These are phyloP conservation scores for Agrostemma githago DNA, from an alignment of 148 eudicot species.

Conservation along the genomic window DNA sequence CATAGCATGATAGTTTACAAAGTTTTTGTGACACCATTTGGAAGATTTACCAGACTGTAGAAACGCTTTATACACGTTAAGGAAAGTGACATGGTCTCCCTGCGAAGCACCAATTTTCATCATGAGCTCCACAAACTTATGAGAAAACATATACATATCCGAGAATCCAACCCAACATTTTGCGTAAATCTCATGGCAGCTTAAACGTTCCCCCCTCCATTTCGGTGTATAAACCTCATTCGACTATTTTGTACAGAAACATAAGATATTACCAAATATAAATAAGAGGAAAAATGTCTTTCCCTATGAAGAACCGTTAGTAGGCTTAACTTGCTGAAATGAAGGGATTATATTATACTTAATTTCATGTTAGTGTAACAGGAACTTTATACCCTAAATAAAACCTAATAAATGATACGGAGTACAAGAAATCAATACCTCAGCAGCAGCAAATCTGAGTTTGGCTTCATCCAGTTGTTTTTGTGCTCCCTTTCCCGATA, in stretches of 20 bases:
- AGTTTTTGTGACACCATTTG: conserved; percentile 92
- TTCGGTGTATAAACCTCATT: background rate
- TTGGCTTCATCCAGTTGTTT: conserved; percentile 94
- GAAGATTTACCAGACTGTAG: conserved; percentile 80
- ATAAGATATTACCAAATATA: no score
- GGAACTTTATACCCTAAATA: background rate
- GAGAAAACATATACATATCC: background rate
- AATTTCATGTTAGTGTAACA: background rate
- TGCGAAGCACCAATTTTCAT: conserved; percentile 31
- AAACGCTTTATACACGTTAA: conserved; percentile 92
- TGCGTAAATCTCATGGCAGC: background rate
- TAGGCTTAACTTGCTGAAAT: background rate
- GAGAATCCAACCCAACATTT: background rate
- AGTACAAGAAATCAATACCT: conserved; percentile 52
- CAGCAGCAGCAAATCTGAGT: conserved; percentile 96
- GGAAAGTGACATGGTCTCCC: conserved; percentile 98
- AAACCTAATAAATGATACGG: background rate
- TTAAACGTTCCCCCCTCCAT: background rate
- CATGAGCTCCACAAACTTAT: conserved; percentile 2
- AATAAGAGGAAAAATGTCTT: background rate
- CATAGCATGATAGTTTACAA: conserved; percentile 92
- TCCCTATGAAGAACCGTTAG: background rate
- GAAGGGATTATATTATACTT: background rate
- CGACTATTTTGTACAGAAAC: background rate
- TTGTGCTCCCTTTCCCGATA: conserved; percentile 67